phyloP scores from a whole-genome alignment of 345 rosid genomes.

The Rhodamnia argentea region DNA sequence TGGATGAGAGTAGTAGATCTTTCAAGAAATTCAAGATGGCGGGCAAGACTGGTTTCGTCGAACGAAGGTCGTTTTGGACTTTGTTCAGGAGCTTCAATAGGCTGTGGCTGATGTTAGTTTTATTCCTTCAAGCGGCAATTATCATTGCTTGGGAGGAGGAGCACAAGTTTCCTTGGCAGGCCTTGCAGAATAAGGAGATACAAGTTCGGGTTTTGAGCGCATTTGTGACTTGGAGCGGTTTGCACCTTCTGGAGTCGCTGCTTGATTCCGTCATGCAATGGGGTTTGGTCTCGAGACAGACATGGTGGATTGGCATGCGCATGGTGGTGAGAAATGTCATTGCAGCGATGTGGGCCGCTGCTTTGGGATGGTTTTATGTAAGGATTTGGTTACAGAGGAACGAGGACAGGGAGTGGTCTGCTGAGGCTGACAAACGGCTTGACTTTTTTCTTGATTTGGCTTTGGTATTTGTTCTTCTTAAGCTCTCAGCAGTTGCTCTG shows the following conservation, averaged over 20 bases:
- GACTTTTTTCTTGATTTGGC: conserved; percentile 45
- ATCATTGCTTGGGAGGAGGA: conserved; percentile 69
- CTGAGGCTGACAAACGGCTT: conserved; percentile 53
- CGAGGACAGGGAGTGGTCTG: conserved; percentile 41
- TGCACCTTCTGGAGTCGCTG: conserved; percentile 55
- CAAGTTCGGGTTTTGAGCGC: conserved; percentile 60
- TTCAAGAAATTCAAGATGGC: conserved; percentile 22
- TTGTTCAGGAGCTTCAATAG: conserved; percentile 71
- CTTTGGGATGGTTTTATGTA: conserved; percentile 57
- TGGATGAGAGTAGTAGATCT: conserved; percentile 34
- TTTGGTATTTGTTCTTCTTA: conserved; percentile 52
- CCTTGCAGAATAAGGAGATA: conserved; percentile 34
- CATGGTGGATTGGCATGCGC: conserved; percentile 37
- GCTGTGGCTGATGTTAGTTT: conserved; percentile 62
- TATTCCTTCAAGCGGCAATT: conserved; percentile 57
- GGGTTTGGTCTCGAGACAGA: conserved; percentile 65
- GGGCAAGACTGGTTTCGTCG: conserved; percentile 82
- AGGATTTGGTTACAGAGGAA: conserved; percentile 78
- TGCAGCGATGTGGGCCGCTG: conserved; percentile 53
- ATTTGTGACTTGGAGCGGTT: conserved; percentile 71
- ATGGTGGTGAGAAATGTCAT: conserved; percentile 55
- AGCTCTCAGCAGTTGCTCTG: conserved; percentile 49
- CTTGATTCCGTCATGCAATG: conserved; percentile 84
- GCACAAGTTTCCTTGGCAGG: conserved; percentile 32
- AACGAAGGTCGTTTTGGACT: conserved; percentile 79